Base-by-base conservation (phyloP, 163 green algal genomes). In the Prototheca wickerhamii region DNA sequence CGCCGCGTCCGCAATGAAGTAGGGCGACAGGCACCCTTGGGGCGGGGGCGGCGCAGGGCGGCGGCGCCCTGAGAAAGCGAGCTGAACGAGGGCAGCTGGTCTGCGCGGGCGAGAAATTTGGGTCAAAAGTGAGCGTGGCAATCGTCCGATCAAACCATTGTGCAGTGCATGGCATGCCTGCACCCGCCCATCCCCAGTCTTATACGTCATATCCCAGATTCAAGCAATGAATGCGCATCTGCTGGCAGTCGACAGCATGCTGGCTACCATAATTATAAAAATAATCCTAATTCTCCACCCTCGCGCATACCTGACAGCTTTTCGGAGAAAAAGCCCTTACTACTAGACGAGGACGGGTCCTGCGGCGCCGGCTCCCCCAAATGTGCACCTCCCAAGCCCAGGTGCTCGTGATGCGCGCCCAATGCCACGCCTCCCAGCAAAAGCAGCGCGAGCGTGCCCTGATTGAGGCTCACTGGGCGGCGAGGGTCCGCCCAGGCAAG, bases 1-100 rank as follows among this genome's bases (percentile, higher is more conserved):
- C 0, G 75, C 78, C 20, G 78, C 78, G 59, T 85, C 76, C 26
- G 71, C 64, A 33, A 85, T 81, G 62, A 75, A 85, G 68, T 77
- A 68, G 17, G 78, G 78, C 1, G 67, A 71, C 8, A 84, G 60
- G 58, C 21, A 28, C 28, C 31, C 58, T 20, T 17, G 28, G 43
- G 29, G 58, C 28, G 25, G 25, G 7, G 28, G 18, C 0, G 66
- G n/a, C 6, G 58, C 7, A 40, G 34, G 4, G 62, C 15, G 53
- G 50, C 25, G 51, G 63, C 49, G 49, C 49, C 1, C 23, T 61
- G 55, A 2, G 65, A 61, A 18, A 58, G 65, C 0, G 59, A 33
- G 2, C 50, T 26, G 59, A 73, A 58, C 6, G 59, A 55, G 3
- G 31, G 59, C 3, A 73, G 54, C 31, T 60, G 64, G 25, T 44